phyloP scores from a whole-genome alignment of 2,329 filamentous ascomycete genomes.

The Xylariaceae sp. region DNA sequence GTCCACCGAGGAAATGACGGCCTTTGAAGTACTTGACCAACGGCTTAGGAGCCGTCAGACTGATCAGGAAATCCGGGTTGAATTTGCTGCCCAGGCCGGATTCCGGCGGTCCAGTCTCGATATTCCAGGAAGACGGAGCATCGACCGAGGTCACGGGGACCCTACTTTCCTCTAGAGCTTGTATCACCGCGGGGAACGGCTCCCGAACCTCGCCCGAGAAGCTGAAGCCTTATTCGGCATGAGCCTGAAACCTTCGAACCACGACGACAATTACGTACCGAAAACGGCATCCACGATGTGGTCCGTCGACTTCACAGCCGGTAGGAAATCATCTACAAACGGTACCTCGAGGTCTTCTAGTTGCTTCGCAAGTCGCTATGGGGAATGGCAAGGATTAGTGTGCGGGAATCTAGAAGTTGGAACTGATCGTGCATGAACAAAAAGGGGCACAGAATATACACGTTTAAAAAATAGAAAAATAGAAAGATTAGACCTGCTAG shows the following conservation, averaged over 20 bases:
- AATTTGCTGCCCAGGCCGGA: constrained; percentile 79
- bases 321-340: constrained; percentile 78
- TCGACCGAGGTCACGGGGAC: constrained; percentile 87
- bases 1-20: constrained; percentile 87
- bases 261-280: constrained; percentile 53
- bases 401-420: constrained; percentile 1
- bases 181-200: constrained; percentile 83
- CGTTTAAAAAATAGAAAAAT: background rate
- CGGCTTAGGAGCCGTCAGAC: constrained; percentile 91
- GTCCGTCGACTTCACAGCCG: constrained; percentile 68
- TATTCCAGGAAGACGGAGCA: constrained; percentile 92
- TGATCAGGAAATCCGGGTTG: constrained; percentile 79
- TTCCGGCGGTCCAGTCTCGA: constrained; percentile 79
- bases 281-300: constrained; percentile 94
- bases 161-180: constrained; percentile 70
- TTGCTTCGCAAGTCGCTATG: constrained; percentile 79
- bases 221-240: constrained; percentile 68
- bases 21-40: constrained; percentile 82
- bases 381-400: constrained; percentile 20
- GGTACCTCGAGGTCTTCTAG: constrained; percentile 80
- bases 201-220: constrained; percentile 93
- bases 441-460: constrained; percentile 11
- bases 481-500: background rate
- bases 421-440: constrained; percentile 29
- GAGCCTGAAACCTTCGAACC: constrained; percentile 14